Base-by-base conservation (phyloP, 1,139 yeast species). In the Casaregolazyma suthepensis region DNA sequence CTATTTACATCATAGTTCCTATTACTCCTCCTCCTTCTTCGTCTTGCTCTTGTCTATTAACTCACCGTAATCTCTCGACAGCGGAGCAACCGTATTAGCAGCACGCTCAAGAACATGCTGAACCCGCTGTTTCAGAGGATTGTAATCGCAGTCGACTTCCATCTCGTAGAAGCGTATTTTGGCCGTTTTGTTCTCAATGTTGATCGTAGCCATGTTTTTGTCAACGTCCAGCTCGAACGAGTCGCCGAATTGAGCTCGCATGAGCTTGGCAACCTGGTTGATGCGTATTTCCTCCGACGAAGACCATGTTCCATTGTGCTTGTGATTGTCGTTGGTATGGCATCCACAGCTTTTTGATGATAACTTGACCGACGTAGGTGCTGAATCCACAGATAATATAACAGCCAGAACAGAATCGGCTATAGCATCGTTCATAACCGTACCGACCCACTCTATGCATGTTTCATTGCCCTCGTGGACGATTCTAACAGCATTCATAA, bases 341-440 rank as follows among this genome's bases (percentile, higher is more conserved):
- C 82, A 87, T 5, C 70, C 62, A 62, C 85, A 84, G 1, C 75
- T 63, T 53, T 77, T 76, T 2, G 95, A 82, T 12, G 96, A 83
- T 57, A 89, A 69, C 65, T 90, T 93, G 26, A 93, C 96, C 4
- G 97, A 88, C 0, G 96, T 96, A 2, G 97, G 97, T 0, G 96
- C 85, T 0, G 96, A 85, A 66, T 93, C 99, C 45, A 93, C 94
- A 45, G 96, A 87, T 67, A 93, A 78, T 40, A 93, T 72, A 46
- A 93, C 89, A 0, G 97, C 96, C 56, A 94, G 79, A 1, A 90
- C 88, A 45, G 97, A 85, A 66, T 93, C 99, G 0, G 99, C 99
- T 61, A 93, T 81, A 0, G 97, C 86, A 63, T 93, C 99, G 53
- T 89, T 91, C 75, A 90, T 81, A 53, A 88, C 76, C 58, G 91